A percentile compares a stretch with the other conserved stretches of the same genome.
Evolutionary conservation across 2,329 filamentous ascomycete species (phyloP).

Genomic region (Cryoendolithus antarcticus): DNA sequence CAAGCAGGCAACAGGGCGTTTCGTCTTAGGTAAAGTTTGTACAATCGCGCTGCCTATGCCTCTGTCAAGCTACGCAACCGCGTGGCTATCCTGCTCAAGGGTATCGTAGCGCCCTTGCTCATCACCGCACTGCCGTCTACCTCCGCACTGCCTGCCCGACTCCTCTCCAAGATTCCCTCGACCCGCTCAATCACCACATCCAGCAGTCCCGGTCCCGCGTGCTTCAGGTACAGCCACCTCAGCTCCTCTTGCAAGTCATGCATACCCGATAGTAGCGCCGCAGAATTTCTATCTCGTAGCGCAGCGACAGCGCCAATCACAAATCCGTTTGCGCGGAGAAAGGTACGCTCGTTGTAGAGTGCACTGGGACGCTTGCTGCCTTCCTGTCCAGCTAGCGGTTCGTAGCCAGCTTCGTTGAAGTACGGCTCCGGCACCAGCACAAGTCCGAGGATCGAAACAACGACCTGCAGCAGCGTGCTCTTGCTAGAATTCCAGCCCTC

Average conservation of each 20-base stretch:
- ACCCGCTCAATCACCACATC: conserved; percentile 32
- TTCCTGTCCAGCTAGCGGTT: conserved; percentile 28
- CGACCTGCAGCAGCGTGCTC: conserved; percentile 42
- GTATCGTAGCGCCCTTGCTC: conserved; percentile 33
- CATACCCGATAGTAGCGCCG: conserved; percentile 10
- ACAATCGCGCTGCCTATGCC: neutral
- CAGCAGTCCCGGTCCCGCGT: conserved; percentile 25
- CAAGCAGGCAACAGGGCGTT: too few relatives aligned
- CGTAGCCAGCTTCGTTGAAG: conserved; percentile 53
- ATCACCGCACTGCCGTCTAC: conserved; percentile 35
- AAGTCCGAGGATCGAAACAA: conserved; percentile 18
- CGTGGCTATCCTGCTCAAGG: conserved; percentile 5
- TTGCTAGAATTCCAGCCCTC: conserved; percentile 42
- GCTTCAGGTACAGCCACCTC: conserved; percentile 37
- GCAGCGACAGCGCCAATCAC: conserved; percentile 26
- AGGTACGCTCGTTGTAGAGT: conserved; percentile 19
- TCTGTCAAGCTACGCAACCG: conserved; percentile 1
- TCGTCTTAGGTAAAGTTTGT: too few relatives aligned
- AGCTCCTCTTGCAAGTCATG: conserved; percentile 41
- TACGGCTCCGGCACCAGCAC: conserved; percentile 46
- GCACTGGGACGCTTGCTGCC: conserved; percentile 15
- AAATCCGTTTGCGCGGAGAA: conserved; percentile 13
- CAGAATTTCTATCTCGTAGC: conserved; percentile 14
- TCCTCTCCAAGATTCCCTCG: conserved; percentile 29
- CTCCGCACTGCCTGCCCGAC: conserved; percentile 17